Evolutionary conservation across 139 green algal genomes (phyloP), one percentile per base, ranked within the genome.

Genomic region (Pycnococcus provasolii): DNA sequence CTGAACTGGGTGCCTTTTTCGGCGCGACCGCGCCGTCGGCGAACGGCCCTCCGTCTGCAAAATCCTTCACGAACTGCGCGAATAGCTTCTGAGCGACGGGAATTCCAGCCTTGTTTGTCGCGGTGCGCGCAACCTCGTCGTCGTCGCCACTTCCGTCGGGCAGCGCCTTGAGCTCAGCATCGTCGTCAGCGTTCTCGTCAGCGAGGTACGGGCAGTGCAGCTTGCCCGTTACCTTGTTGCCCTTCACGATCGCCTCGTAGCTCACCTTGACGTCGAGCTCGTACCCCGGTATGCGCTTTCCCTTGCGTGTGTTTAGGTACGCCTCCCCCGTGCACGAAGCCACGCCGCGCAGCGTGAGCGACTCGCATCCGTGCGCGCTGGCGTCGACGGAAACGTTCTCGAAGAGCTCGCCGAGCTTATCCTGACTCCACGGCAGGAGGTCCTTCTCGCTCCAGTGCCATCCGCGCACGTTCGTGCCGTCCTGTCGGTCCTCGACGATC

Each of bases 391-490:
- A 26, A 26, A 26, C 26, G 26, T 26, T 26, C 26, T 26, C 26
- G 26, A 83, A 48, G 43, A 80, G 44, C 59, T 83, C 53, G 15
- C 13, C 59, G 11, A 83, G 37, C 8, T 58, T 42, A 39, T 60
- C n/a, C 26, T 67, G 37, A 7, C 48, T 48, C 78, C 78, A 84
- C n/a, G 40, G 40, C 67, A 80, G 42, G 46, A 47, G 66, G 48
- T 84, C 76, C 43, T 68, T 73, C 53, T 84, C 78, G 40, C 64
- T 5, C 77, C 79, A 84, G 47, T 84, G 79, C 78, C 79, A 84
- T n/a, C 48, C 54, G 57, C 78, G 47, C 47, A 84, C 79, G 60
- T 84, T 84, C 5, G 73, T 59, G 13, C 79, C 79, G 64, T 84
- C 79, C 42, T 57, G n/a, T 15, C 79, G 62, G 7, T 84, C 79